Base-by-base conservation (phyloP, 768 basidiomycete species). In the Boletus pseudo-olivaceus region DNA sequence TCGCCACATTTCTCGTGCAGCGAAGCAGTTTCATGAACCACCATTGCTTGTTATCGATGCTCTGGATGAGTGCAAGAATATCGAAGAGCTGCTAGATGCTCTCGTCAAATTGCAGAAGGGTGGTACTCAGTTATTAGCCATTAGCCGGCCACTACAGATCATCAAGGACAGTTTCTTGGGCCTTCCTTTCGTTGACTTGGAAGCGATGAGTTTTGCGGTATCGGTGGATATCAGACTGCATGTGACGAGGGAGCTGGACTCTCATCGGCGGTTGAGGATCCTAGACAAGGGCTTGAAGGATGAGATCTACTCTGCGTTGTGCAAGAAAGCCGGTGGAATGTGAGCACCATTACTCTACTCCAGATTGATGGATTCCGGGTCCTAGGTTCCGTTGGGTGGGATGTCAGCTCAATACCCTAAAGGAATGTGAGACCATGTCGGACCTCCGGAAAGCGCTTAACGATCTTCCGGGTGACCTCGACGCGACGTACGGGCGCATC, bases 11-110 rank as follows among this genome's bases (percentile, higher is more conserved):
- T 44, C 51, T 19, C 47, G 47, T 7, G 40, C 35, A 2, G 48
- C 33, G 15, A 27, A 37, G 19, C 17, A 15, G 15, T 44, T 51
- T 34, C 15, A 12, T 1, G 14, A 23, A 30, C 43, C 8, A 5
- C 57, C 59, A 4, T 17, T 51, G 2, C 11, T 55, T 10, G 45
- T 61, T 1, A 54, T 61, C 11, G 60, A 61, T 17, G 57, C 54
- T 1, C 33, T 59, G 4, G 58, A 61, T n/a, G 60, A 61, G 27
- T 61, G 57, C 33, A 38, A 35, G n/a, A 20, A 54, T 7, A 3
- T 55, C n/a, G 47, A 52, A 14, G 26, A 37, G 1, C 30, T 54
- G 5, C 53, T 60, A 1, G 10, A 10, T n/a, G 49, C 33, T 9
- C 27, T 60, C 4, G 10, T 10, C 3, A 23, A 45, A 5, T 9